Evolutionary conservation across 2,329 filamentous ascomycete species (phyloP).

Genomic region (Aplosporella prunicola): DNA sequence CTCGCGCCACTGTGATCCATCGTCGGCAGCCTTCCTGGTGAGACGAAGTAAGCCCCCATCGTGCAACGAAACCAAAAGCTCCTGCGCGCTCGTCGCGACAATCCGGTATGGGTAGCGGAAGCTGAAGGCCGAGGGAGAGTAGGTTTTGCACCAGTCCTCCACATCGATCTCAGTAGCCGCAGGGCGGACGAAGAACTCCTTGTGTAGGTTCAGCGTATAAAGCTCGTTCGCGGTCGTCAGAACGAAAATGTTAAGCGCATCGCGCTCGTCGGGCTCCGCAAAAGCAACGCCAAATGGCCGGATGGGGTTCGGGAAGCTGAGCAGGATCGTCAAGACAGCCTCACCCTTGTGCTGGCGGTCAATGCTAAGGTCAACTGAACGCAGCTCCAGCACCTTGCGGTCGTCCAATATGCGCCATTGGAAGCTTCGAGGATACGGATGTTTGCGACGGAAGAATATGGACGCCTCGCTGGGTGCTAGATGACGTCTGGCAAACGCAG

Average conservation of each 20-base stretch:
- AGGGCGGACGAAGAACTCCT: slow-evolving; percentile 68
- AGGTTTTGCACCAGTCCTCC: slow-evolving; percentile 67
- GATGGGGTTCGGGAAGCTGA: slow-evolving; percentile 67
- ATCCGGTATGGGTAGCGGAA: slow-evolving; percentile 76
- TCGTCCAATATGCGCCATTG: slow-evolving; percentile 84
- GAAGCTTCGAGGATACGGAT: slow-evolving; percentile 71
- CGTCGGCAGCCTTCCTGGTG: slow-evolving; percentile 21
- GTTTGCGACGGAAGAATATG: slow-evolving; percentile 72
- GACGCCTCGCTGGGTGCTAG: slow-evolving; percentile 65
- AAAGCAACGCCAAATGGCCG: slow-evolving; percentile 71
- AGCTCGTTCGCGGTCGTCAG: slow-evolving; percentile 71
- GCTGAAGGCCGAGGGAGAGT: slow-evolving; percentile 60
- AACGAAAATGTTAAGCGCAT: slow-evolving; percentile 69
- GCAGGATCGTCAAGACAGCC: slow-evolving; percentile 63
- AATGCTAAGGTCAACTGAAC: slow-evolving; percentile 70
- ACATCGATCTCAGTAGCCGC: slow-evolving; percentile 62
- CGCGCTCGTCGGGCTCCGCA: slow-evolving; percentile 67
- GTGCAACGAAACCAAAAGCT: slow-evolving; percentile 70
- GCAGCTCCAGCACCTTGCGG: slow-evolving; percentile 69
- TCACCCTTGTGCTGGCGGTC: slow-evolving; percentile 49
- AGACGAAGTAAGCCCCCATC: slow-evolving; percentile 69
- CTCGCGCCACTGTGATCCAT: slow-evolving; percentile 51
- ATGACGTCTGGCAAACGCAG: slow-evolving; percentile 60
- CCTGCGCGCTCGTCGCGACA: slow-evolving; percentile 60
- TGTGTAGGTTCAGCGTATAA: slow-evolving; percentile 73